Base-by-base conservation (phyloP, 805 yeast genomes). In the Ogataea degrootiae region DNA sequence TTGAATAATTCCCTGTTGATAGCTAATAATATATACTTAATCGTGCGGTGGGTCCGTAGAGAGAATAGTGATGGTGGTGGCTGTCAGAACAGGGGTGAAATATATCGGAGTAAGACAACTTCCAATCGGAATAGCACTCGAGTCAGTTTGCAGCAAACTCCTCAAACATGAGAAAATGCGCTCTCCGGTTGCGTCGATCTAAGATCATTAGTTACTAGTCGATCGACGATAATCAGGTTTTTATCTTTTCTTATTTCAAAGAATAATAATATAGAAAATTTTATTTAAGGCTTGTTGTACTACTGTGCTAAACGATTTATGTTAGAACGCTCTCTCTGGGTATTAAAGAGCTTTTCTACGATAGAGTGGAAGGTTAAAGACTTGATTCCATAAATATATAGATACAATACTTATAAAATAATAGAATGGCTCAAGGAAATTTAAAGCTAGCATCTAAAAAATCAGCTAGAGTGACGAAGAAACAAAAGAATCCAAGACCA, bases 381-480 rank as follows among this genome's bases (percentile, higher is more conserved):
- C 21, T 16, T 36, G 14, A 11, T 16, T 36, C 16, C 38, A 36
- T 36, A n/a, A 36, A 16, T 17, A 21, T 4, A 8, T 36, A 16
- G 21, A 16, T 5, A 16, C 5, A 21, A 36, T 2, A 17, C 17
- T 36, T 1, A n/a, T 19, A 19, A 5, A 36, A 31, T 17, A n/a
- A 19, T 41, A 34, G 19, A 5, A 85, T 86, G 94, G 87, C 85
- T 15, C 94, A 86, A 66, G 89, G 88, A 43, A 79, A 82, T 46
- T 62, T 79, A n/a, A 83, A 82, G 56, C 74, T 85, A 37, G 39
- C 61, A 8, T 64, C 69, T 46, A 79, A 76, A 62, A 71, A 68
- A 37, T 66, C 74, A 14, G 72, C 73, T n/a, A 71, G 83, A 62
- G 75, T 76, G 46, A 76, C 91, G 1, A 85, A 85, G 69, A 79